Percentiles rank a stretch among this genome's conserved stretches.
phyloP scores from a whole-genome alignment of 164 flowering plant genomes.

The Buxus sempervirens region DNA sequence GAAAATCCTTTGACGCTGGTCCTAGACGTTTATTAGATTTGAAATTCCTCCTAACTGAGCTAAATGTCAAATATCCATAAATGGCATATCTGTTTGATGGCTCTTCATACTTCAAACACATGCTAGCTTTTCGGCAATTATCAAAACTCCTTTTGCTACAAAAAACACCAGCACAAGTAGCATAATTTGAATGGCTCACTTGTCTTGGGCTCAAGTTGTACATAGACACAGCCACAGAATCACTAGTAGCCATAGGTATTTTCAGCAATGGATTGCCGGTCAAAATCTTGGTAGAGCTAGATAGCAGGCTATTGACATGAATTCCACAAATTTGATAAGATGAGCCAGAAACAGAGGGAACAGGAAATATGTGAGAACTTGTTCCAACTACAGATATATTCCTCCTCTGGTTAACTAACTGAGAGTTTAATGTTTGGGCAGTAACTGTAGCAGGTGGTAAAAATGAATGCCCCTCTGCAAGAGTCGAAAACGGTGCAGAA shows the following conservation, averaged over 20 bases:
- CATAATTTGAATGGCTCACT: conserved; percentile 27
- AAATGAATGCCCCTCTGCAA: conserved; percentile 31
- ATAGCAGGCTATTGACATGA: conserved; percentile 46
- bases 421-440: conserved; percentile 41
- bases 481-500: conserved; percentile 29
- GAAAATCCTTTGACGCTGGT: conserved; percentile 22
- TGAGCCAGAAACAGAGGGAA: conserved; percentile 80
- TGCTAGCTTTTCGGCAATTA: conserved; percentile 31
- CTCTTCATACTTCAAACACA: conserved; percentile 39
- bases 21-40: conserved; percentile 13
- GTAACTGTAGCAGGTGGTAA: conserved; percentile 40
- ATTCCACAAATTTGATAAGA: conserved; percentile 65
- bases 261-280: conserved; percentile 18
- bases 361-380: conserved; percentile 62
- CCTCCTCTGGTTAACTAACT: conserved; percentile 36
- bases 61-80: conserved; percentile 39
- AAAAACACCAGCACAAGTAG: conserved; percentile 37
- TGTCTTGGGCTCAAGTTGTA: conserved; percentile 33
- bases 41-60: conserved; percentile 26
- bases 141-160: conserved; percentile 30
- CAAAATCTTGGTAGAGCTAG: conserved; percentile 21
- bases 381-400: conserved; percentile 63
- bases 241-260: conserved; percentile 43
- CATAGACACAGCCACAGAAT: conserved; percentile 39
- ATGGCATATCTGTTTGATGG: conserved; percentile 22